Evolutionary conservation across 2,329 filamentous ascomycete species (phyloP).

Genomic region (Aspergillus sp.): DNA sequence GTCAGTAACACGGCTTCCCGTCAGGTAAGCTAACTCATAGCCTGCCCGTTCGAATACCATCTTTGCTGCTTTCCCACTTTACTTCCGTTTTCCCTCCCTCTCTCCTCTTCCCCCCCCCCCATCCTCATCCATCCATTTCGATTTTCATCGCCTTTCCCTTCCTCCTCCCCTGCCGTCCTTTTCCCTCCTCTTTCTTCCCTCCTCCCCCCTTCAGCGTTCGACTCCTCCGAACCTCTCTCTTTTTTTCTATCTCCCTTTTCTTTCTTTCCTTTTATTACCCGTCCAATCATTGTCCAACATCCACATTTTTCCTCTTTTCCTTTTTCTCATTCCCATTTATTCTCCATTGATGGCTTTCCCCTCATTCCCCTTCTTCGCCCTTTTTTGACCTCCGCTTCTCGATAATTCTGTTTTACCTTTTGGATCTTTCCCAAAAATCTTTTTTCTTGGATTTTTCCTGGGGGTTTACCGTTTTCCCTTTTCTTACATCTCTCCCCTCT

Average conservation of each 20-base stretch:
- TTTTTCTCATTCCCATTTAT: slow-evolving; percentile 5
- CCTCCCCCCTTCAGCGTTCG: background rate
- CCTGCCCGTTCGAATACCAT: background rate
- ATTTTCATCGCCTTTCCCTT: slow-evolving; percentile 12
- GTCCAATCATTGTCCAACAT: slow-evolving; percentile 1
- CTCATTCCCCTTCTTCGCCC: slow-evolving; percentile 6
- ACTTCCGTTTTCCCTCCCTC: background rate
- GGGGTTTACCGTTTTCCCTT: background rate
- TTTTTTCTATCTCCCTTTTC: background rate
- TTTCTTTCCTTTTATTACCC: slow-evolving; percentile 5
- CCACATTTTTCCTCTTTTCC: slow-evolving; percentile 7
- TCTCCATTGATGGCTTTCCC: slow-evolving; percentile 12
- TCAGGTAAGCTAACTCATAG: slow-evolving; percentile 25
- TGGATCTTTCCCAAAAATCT: slow-evolving; percentile 6
- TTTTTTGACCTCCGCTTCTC: slow-evolving; percentile 5
- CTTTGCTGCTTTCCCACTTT: no score
- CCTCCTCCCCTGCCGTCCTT: background rate
- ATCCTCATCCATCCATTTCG: background rate
- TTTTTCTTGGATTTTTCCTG: slow-evolving; percentile 5
- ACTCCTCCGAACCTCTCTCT: slow-evolving; percentile 9
- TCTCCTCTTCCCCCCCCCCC: background rate
- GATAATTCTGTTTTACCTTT: slow-evolving; percentile 1
- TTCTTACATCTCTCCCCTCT: slow-evolving; percentile 1
- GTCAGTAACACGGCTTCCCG: slow-evolving; percentile 31
- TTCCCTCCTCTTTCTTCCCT: background rate